phyloP scores from a whole-genome alignment of 345 rosid genomes.

The Eucalyptus pauciflora region DNA sequence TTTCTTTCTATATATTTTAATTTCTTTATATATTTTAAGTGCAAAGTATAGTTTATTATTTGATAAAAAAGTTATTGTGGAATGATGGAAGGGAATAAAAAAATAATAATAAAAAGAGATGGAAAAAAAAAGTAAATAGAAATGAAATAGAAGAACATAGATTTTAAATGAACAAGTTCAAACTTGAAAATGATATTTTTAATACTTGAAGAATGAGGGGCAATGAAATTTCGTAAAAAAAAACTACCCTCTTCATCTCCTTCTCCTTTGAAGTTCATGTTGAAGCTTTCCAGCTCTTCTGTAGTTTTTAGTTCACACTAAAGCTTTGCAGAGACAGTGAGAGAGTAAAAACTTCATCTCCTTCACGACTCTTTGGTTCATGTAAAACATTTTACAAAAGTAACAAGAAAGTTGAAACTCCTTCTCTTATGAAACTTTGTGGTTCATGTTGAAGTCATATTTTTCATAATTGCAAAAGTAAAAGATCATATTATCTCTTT shows the following conservation, averaged over 20 bases:
- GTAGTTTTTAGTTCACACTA: too few species aligned
- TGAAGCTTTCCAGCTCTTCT: background rate
- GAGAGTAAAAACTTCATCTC: background rate
- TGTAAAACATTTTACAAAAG: too few species aligned
- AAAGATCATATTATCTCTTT: too few species aligned
- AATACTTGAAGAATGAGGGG: background rate
- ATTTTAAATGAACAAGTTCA: too few species aligned
- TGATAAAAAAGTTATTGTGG: accelerated
- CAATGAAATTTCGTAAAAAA: background rate
- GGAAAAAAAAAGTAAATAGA: too few species aligned
- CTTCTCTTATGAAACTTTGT: too few species aligned
- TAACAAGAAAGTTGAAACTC: too few species aligned
- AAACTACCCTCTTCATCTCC: background rate
- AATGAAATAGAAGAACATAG: too few species aligned
- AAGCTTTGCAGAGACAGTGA: background rate
- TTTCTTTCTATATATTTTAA: background rate
- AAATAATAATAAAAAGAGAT: background rate
- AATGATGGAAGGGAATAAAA: background rate
- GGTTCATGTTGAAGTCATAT: too few species aligned
- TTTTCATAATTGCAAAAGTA: too few species aligned
- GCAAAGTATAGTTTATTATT: background rate
- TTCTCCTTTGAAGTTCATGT: background rate
- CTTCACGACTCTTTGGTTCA: too few species aligned
- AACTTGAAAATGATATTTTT: too few species aligned
- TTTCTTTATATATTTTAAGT: background rate